A percentile compares a stretch with the other conserved stretches of the same genome.
phyloP scores from a whole-genome alignment of 768 basidiomycete species.

The Daedaleopsis nitida region DNA sequence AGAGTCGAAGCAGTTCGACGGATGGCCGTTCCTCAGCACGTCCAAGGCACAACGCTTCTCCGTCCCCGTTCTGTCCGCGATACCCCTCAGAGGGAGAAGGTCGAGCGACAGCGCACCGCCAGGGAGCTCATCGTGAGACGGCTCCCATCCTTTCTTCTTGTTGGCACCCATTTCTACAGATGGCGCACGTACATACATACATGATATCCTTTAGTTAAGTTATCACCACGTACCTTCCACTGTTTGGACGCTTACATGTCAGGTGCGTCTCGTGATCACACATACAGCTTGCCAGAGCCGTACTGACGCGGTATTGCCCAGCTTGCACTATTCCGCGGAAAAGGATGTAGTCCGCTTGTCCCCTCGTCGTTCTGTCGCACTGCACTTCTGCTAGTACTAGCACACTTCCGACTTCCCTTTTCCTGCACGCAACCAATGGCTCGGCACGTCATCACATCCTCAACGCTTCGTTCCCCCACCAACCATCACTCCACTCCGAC shows the following conservation, averaged over 20 bases:
- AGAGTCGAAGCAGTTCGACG: constrained; percentile 22
- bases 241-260: background rate
- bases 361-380: background rate
- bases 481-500: background rate
- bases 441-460: background rate
- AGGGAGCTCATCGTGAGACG: background rate
- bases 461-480: background rate
- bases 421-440: background rate
- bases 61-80: constrained; percentile 15
- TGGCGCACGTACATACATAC: background rate
- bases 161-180: background rate
- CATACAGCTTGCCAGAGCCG: background rate
- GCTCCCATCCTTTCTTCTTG: background rate
- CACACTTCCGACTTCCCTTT: no score
- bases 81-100: constrained; percentile 6
- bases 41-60: constrained; percentile 18
- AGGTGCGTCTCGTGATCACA: background rate
- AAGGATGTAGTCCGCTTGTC: background rate
- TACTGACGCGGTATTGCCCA: background rate
- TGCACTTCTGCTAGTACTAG: background rate
- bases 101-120: constrained; percentile 17
- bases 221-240: background rate
- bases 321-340: background rate
- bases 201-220: background rate
- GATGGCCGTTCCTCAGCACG: constrained; percentile 22